Percentiles rank a stretch among this genome's conserved stretches.
These are phyloP conservation scores for Fraxinus albicans DNA, from an alignment of 305 asterid species.

Conservation along the genomic window DNA sequence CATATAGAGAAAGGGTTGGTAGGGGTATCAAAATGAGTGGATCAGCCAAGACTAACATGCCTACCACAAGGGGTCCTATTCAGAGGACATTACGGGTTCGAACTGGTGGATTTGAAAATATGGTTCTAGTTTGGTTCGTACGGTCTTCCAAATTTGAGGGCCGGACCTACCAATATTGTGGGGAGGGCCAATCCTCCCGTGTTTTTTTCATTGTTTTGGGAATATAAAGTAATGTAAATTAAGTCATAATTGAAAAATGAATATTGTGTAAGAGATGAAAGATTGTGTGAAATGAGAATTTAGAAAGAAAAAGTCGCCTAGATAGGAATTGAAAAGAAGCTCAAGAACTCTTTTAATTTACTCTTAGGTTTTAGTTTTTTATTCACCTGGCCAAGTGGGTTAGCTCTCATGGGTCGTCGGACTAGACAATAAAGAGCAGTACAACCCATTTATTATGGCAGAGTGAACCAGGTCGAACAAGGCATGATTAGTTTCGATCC, in stretches of 20 bases:
- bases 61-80: background rate
- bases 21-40: background rate
- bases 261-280: background rate
- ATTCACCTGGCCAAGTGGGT: background rate
- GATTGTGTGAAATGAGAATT: background rate
- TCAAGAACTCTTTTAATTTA: background rate
- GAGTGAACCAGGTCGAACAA: background rate
- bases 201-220: background rate
- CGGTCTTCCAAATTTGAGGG: background rate
- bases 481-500: no score
- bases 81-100: background rate
- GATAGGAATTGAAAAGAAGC: background rate
- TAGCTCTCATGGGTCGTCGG: background rate
- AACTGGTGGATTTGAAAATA: background rate
- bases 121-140: background rate
- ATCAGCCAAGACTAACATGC: background rate
- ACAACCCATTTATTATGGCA: background rate
- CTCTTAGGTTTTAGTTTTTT: background rate
- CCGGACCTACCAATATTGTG: background rate
- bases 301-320: background rate
- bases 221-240: no score
- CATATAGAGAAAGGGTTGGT: background rate
- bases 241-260: background rate
- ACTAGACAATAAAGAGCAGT: background rate
- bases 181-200: background rate